Percentiles rank a stretch among this genome's conserved stretches.
These are phyloP conservation scores for Trichosporon sp. DNA, from an alignment of 1,284 basidiomycete genomes.

Conservation along the genomic window DNA sequence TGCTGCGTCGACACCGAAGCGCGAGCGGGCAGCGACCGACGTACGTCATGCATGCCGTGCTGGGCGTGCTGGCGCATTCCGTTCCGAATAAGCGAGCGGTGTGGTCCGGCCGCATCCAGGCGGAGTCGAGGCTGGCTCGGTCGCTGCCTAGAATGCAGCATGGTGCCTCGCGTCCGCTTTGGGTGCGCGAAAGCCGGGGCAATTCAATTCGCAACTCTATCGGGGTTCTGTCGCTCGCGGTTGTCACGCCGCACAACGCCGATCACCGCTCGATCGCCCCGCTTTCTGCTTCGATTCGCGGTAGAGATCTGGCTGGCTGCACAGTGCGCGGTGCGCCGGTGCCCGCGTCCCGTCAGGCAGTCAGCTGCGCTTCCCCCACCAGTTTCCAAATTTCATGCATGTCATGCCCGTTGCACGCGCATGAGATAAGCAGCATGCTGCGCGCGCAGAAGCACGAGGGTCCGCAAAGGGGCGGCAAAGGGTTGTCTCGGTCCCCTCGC, in stretches of 20 bases:
- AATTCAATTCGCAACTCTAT: neutral
- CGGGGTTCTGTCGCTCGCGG: neutral
- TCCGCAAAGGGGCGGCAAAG: neutral
- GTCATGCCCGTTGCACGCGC: neutral
- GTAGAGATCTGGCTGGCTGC: neutral
- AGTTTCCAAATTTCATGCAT: neutral
- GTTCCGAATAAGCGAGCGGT: neutral
- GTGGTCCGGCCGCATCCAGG: neutral
- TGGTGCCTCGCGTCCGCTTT: neutral
- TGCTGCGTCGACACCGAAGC: neutral
- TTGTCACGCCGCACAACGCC: neutral
- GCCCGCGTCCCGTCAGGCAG: neutral
- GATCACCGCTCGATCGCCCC: neutral
- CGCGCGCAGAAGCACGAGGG: neutral
- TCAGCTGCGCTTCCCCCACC: neutral
- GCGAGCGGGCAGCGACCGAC: neutral
- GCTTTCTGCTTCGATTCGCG: neutral
- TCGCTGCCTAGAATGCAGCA: neutral
- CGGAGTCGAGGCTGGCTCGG: neutral
- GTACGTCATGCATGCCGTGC: neutral
- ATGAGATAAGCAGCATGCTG: neutral
- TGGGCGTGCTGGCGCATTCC: neutral
- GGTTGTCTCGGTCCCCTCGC: neutral
- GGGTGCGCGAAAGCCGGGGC: neutral
- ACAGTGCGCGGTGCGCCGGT: neutral